Conservation (phyloP, 2,329 filamentous ascomycete genomes). For the Fusarium avenaceum region DNA sequence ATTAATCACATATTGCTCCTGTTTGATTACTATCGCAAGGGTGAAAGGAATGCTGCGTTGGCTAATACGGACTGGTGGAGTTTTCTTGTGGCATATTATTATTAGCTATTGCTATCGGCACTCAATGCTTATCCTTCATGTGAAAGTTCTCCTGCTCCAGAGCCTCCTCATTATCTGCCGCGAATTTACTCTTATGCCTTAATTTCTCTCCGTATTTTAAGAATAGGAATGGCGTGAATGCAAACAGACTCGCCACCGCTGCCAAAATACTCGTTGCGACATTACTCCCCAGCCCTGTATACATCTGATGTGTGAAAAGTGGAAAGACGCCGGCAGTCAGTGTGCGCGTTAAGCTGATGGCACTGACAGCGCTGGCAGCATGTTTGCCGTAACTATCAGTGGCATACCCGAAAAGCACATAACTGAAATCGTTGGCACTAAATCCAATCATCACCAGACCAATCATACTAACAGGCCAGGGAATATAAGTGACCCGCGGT, state of each 20-base stretch:
- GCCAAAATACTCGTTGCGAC: constrained; percentile 19
- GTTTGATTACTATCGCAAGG: too few species aligned
- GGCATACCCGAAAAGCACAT: constrained; percentile 14
- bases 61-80: too few species aligned
- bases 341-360: constrained; percentile 14
- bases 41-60: too few species aligned
- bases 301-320: constrained; percentile 16
- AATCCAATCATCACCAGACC: constrained; percentile 16
- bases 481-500: constrained; percentile 6
- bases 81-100: too few species aligned
- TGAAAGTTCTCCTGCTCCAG: constrained; percentile 7
- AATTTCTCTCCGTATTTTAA: constrained; percentile 4
- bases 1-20: too few species aligned
- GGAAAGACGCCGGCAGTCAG: constrained; percentile 8
- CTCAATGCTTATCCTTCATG: constrained; percentile 6
- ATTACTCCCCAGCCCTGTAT: constrained; percentile 12
- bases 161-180: constrained; percentile 3
- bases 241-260: constrained; percentile 14
- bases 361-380: constrained; percentile 21
- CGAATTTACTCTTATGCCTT: constrained; percentile 22
- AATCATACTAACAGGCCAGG: constrained; percentile 27
- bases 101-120: too few species aligned
- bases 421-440: constrained; percentile 20
- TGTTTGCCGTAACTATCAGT: constrained; percentile 21
- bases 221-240: constrained; percentile 11